Conservation (phyloP, 495 filamentous ascomycete species). For the Trichodelitschia bisporula region DNA sequence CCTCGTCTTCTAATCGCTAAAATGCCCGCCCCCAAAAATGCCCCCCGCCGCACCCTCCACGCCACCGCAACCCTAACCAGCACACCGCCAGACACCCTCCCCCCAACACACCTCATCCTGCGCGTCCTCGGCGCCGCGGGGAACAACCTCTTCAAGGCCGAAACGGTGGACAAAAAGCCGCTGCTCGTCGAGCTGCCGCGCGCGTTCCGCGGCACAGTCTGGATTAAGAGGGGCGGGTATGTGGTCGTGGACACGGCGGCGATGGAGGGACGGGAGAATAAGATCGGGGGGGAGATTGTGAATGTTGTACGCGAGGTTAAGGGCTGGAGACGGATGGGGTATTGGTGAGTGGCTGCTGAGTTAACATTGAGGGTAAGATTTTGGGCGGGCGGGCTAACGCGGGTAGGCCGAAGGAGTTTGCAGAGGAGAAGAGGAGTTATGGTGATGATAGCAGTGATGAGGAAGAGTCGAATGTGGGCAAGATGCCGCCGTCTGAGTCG, state of each 20-base stretch:
- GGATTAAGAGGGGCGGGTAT: slow-evolving; percentile 70
- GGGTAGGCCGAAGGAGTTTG: slow-evolving; percentile 69
- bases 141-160: slow-evolving; percentile 63
- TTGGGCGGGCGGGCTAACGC: too few species aligned
- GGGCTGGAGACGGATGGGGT: slow-evolving; percentile 69
- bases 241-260: slow-evolving; percentile 54
- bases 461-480: slow-evolving; percentile 52
- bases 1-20: too few species aligned
- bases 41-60: slow-evolving; percentile 45
- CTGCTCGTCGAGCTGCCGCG: slow-evolving; percentile 54
- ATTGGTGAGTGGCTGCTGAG: slow-evolving; percentile 36
- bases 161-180: slow-evolving; percentile 29
- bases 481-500: slow-evolving; percentile 60
- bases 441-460: slow-evolving; percentile 40
- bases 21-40: too few species aligned
- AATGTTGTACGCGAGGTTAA: slow-evolving; percentile 85
- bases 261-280: slow-evolving; percentile 39
- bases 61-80: slow-evolving; percentile 51
- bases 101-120: slow-evolving; percentile 39
- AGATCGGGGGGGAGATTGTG: slow-evolving; percentile 68
- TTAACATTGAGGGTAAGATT: too few species aligned
- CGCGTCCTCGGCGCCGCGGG: slow-evolving; percentile 60
- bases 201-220: slow-evolving; percentile 71
- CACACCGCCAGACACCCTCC: slow-evolving; percentile 44
- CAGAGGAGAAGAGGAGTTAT: too few species aligned